Evolutionary conservation across 1,139 yeast genomes (phyloP).

Genomic region (Blastobotrys buckinghamii): DNA sequence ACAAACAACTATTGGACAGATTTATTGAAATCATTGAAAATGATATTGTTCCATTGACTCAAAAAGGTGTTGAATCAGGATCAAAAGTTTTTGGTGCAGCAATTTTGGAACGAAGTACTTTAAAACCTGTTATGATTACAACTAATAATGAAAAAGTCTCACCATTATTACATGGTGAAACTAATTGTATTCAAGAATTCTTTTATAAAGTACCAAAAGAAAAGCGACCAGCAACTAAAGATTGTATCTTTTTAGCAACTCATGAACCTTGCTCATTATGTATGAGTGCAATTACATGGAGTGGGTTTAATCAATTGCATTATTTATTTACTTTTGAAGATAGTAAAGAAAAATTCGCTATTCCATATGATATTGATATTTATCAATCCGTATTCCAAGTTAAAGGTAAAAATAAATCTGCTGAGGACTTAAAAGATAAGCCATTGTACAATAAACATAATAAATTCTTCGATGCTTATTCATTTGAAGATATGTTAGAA

Average conservation of each 20-base stretch:
- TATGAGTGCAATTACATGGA: slow-evolving; percentile 23
- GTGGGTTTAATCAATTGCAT: slow-evolving; percentile 23
- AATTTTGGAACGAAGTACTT: slow-evolving; percentile 17
- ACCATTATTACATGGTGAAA: slow-evolving; percentile 23
- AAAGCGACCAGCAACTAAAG: slow-evolving; percentile 17
- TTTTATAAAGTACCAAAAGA: slow-evolving; percentile 15
- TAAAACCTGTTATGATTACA: slow-evolving; percentile 17
- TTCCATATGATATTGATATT: slow-evolving; percentile 21
- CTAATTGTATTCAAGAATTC: slow-evolving; percentile 19
- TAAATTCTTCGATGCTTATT: slow-evolving; percentile 14
- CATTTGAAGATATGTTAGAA: slow-evolving; percentile 5
- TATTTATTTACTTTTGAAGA: slow-evolving; percentile 23
- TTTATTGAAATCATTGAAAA: slow-evolving; percentile 1
- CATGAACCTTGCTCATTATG: slow-evolving; percentile 26
- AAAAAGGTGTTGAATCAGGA: slow-evolving; percentile 16
- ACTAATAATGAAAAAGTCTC: slow-evolving; percentile 19
- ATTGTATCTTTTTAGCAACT: slow-evolving; percentile 21
- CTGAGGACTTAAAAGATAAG: slow-evolving; percentile 8
- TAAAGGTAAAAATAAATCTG: slow-evolving; percentile 14
- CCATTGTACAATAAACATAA: slow-evolving; percentile 20
- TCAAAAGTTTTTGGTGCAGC: slow-evolving; percentile 24
- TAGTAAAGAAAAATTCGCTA: slow-evolving; percentile 17
- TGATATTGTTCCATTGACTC: slow-evolving; percentile 18
- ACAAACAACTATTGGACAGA: background rate
- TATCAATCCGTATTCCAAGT: slow-evolving; percentile 19